These are phyloP conservation scores for Solanum chiquidenum DNA, from an alignment of 257 asterid species.

Conservation along the genomic window DNA sequence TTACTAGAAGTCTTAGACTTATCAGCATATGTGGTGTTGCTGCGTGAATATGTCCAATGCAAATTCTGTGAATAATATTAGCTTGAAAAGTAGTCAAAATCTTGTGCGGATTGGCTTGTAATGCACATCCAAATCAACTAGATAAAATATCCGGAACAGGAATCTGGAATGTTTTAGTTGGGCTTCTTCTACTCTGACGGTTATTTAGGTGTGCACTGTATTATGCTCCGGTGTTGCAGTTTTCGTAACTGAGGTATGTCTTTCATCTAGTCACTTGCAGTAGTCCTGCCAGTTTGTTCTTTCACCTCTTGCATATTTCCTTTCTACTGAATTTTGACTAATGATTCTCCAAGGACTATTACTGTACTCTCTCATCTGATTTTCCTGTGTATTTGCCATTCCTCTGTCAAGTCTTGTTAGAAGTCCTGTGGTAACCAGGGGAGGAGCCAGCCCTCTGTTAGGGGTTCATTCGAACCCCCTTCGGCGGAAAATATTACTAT, in stretches of 20 bases:
- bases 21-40: background rate
- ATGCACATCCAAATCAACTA: background rate
- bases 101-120: background rate
- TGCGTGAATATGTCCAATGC: background rate
- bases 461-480: too few relatives aligned
- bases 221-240: background rate
- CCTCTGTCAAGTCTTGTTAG: background rate
- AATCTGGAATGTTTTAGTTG: background rate
- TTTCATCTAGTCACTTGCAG: background rate
- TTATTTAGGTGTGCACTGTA: background rate
- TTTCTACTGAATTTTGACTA: background rate
- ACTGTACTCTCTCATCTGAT: background rate
- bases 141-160: background rate
- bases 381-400: background rate
- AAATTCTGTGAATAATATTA: background rate
- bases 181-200: background rate
- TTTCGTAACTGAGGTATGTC: background rate
- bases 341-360: background rate
- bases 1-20: background rate
- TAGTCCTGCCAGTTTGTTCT: background rate
- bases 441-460: too few relatives aligned
- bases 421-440: background rate
- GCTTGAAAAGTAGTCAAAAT: background rate
- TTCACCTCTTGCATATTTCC: background rate
- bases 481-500: too few relatives aligned